Base-by-base conservation (phyloP, 192 early-diverging fungal species). In the Rhizophagus clarus region DNA sequence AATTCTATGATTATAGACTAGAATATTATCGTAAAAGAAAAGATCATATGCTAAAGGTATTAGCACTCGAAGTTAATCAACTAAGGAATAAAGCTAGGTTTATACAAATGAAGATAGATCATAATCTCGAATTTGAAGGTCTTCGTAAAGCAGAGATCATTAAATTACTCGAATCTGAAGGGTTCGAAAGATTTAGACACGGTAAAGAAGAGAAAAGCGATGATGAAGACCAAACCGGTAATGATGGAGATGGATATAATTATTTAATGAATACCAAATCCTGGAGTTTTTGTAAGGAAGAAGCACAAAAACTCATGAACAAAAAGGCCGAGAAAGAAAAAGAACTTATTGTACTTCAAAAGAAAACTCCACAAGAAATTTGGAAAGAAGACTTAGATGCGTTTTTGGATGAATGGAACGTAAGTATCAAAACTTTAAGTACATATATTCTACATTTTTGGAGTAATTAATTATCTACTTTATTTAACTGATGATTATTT, bases 11-110 rank as follows among this genome's bases (percentile, higher is more conserved):
- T 14, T 84, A 98, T 28, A 90, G 98, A 5, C 73, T 94, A 62
- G 85, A 92, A 42, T 96, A 90, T 83, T 99, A 99, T 84, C 85
- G 91, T 66, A 93, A 94, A 83, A 88, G 98, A 83, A 99, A 98
- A 90, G 96, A 15, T 76, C 71, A 88, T 29, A 71, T 97, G 80
- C 88, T 93, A 26, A 85, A 89, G 15, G 82, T 90, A 64, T 85
- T 95, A 10, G 85, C 89, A 15, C 89, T 89, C 71, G 92, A 96
- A 34, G 89, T 89, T 82, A 87, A 86, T 60, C 87, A 89, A 8
- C 82, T 95, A 77, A n/a, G n/a, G n/a, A n/a, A n/a, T n/a, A n/a
- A n/a, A n/a, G 92, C 92, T 15, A 89, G 93, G 12, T 99, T 99
- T 75, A 93, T 98, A 47, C 82, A 90, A 61, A 95, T 97, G 87